Base-by-base conservation (phyloP, 306 rosid species). In the Styphnolobium japonicum region DNA sequence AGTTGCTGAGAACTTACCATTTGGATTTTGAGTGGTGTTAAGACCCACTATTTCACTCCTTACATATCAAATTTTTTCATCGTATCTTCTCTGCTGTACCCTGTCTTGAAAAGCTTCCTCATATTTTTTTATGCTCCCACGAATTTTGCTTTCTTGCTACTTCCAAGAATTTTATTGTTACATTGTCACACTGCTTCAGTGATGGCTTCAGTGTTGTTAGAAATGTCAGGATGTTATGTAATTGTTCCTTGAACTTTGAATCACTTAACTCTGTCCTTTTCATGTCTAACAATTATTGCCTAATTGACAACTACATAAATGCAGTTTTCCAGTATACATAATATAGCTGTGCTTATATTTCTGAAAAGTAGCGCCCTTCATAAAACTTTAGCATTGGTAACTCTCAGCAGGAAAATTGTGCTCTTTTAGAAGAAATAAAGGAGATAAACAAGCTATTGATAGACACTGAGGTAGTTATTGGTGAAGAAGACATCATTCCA, bases 391-490 rank as follows among this genome's bases (percentile, higher is more conserved):
- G 43, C 16, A 19, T 72, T 15, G 56, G 63, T 77, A 19, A 39
- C 73, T 73, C 16, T 57, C 10, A 43, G 78, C 81, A 87, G 90
- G 86, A 23, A 71, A 84, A 69, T 36, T 15, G 1, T 48, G n/a
- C 57, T 64, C 25, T 87, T 45, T 52, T 74, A 22, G 78, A 77
- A 75, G 90, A 87, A 79, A 81, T 87, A 70, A 71, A 55, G 72
- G 71, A 42, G 46, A 82, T 81, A 52, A 87, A 87, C 82, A 73
- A 70, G 22, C 51, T 6, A 43, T 16, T 87, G 76, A 48, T 84
- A 6, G 88, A 84, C 45, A 33, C 76, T 36, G 84, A 69, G 71
- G 61, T 84, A 25, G 80, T 84, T 57, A 25, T 84, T 22, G 15
- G 49, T 46, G 84, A 62, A 39, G 66, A 42, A 37, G 73, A 25